Percentiles rank a stretch among this genome's conserved stretches.
Conservation (phyloP, 805 yeast species). For the Ogataea kodamae region DNA sequence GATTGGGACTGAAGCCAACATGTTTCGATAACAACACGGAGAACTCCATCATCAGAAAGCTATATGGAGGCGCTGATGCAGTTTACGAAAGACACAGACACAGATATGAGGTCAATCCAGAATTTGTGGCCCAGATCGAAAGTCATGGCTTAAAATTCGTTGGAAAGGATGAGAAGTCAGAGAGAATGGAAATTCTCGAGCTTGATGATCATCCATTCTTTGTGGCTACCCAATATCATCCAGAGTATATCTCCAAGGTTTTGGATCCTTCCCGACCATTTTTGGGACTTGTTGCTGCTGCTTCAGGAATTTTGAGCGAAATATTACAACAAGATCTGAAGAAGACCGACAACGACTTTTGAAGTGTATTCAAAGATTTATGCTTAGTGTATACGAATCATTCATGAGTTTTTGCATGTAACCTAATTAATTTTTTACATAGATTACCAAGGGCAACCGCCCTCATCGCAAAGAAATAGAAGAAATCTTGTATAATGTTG, state of each 20-base stretch:
- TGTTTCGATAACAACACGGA: slow-evolving; percentile 67
- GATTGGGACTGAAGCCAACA: slow-evolving; percentile 92
- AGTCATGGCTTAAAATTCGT: slow-evolving; percentile 78
- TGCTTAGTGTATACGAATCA: slow-evolving; percentile 7
- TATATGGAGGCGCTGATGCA: slow-evolving; percentile 67
- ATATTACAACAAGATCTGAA: slow-evolving; percentile 44
- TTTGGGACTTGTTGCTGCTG: slow-evolving; percentile 92
- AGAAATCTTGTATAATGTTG: neutral
- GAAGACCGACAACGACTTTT: slow-evolving; percentile 32
- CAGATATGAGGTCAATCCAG: slow-evolving; percentile 95
- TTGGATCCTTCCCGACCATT: slow-evolving; percentile 96
- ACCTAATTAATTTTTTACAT: slow-evolving; percentile 6
- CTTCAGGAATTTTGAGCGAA: slow-evolving; percentile 75
- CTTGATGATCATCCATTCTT: slow-evolving; percentile 82
- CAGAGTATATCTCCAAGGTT: slow-evolving; percentile 95
- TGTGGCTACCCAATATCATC: slow-evolving; percentile 97
- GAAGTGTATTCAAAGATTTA: slow-evolving; percentile 3
- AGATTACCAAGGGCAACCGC: slow-evolving; percentile 9
- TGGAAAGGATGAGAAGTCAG: slow-evolving; percentile 86
- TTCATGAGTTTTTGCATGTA: slow-evolving; percentile 7
- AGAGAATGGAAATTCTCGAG: slow-evolving; percentile 94
- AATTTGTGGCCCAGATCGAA: slow-evolving; percentile 67
- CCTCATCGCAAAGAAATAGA: slow-evolving; percentile 8
- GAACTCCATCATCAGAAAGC: slow-evolving; percentile 58
- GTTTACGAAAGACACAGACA: slow-evolving; percentile 97